Conservation (phyloP, 2,329 filamentous ascomycete genomes). For the Colletotrichum nymphaeae region DNA sequence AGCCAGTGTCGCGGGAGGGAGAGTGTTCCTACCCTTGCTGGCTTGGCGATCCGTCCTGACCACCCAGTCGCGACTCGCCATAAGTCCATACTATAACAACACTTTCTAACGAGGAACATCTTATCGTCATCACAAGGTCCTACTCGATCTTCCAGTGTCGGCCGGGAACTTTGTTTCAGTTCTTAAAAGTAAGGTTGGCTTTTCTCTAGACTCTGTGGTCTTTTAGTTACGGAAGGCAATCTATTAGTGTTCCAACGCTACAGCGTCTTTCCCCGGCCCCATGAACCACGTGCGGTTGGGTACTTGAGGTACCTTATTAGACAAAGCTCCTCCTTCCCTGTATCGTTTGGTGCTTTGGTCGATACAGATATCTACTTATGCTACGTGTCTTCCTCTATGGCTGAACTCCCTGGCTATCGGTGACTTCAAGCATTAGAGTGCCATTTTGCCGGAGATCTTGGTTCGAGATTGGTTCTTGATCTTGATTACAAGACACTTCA, state of each 20-base stretch:
- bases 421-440: too few species aligned
- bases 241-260: not conserved
- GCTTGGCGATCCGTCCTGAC: too few species aligned
- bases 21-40: not conserved
- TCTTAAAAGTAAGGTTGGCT: not conserved
- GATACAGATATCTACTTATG: too few species aligned
- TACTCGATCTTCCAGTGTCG: not conserved
- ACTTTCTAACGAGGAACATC: not conserved
- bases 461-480: too few species aligned
- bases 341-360: not conserved
- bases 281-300: not conserved
- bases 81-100: not conserved
- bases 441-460: too few species aligned
- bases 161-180: not conserved
- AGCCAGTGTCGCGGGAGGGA: not conserved
- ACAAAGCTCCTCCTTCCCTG: not conserved
- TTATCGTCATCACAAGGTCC: not conserved
- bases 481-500: not conserved
- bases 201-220: not conserved
- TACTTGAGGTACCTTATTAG: not conserved
- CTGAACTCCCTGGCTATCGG: too few species aligned
- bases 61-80: too few species aligned
- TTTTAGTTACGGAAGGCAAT: not conserved
- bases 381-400: not conserved
- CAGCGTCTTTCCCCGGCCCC: not conserved